These are phyloP conservation scores for Huntiella decipiens DNA, from an alignment of 2,329 filamentous ascomycete genomes.

Conservation along the genomic window DNA sequence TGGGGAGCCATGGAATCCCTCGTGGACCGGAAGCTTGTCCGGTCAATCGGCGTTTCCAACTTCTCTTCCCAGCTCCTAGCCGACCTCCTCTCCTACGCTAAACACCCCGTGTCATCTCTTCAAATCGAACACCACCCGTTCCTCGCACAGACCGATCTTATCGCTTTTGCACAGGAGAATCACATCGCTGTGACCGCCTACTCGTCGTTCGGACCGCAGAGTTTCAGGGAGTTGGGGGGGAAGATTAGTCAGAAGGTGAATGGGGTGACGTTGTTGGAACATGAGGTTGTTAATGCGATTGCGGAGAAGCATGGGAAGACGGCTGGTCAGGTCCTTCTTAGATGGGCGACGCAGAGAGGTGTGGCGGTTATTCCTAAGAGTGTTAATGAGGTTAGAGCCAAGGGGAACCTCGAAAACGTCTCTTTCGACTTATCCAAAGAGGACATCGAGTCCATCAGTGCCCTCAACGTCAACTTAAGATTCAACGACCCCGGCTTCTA, in stretches of 20 bases:
- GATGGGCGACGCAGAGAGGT: constrained; percentile 71
- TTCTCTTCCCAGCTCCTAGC: constrained; percentile 62
- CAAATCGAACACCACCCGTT: constrained; percentile 88
- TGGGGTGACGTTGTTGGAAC: constrained; percentile 49
- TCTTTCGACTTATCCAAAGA: constrained; percentile 44
- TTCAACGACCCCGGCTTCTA: constrained; percentile 48
- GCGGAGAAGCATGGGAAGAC: constrained; percentile 53
- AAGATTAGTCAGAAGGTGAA: constrained; percentile 29
- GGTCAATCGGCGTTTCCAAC: constrained; percentile 66
- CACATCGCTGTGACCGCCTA: constrained; percentile 64
- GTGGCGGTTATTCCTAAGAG: constrained; percentile 72
- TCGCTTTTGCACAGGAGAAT: constrained; percentile 50
- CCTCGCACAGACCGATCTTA: constrained; percentile 54
- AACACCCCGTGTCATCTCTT: constrained; percentile 53
- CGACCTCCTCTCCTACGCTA: constrained; percentile 61
- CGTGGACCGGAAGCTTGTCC: constrained; percentile 47
- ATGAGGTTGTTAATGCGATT: constrained; percentile 42
- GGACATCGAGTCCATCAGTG: constrained; percentile 48
- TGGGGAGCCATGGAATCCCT: constrained; percentile 66
- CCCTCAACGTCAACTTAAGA: constrained; percentile 45
- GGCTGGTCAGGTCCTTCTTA: constrained; percentile 61
- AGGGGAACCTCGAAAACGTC: constrained; percentile 48
- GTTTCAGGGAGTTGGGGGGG: constrained; percentile 51
- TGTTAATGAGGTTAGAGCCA: constrained; percentile 31
- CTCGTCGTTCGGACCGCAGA: constrained; percentile 63